Conservation (phyloP, 345 rosid genomes). For the Reutealis trisperma region DNA sequence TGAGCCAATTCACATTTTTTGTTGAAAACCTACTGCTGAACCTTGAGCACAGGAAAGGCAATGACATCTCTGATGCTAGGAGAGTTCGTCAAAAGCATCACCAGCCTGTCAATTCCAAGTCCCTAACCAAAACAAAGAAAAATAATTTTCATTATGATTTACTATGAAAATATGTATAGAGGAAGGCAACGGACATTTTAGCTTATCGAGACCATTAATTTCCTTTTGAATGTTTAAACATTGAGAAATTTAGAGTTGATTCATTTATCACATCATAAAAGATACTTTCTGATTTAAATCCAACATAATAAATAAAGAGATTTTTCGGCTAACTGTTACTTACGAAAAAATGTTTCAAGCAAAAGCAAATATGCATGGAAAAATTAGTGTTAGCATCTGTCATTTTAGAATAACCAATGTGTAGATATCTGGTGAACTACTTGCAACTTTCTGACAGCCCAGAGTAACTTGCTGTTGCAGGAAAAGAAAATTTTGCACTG, state of each 20-base stretch:
- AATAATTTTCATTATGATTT: slow-evolving; percentile 3
- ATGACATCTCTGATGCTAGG: slow-evolving; percentile 90
- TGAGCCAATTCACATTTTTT: slow-evolving; percentile 5
- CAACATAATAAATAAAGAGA: neutral
- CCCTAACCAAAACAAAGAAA: slow-evolving; percentile 46
- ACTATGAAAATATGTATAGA: neutral
- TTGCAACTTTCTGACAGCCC: neutral
- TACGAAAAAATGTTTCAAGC: neutral
- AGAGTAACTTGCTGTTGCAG: neutral
- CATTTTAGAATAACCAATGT: neutral
- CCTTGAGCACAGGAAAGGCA: slow-evolving; percentile 84
- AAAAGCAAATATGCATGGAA: neutral
- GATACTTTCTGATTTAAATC: neutral
- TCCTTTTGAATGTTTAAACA: neutral
- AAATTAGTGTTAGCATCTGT: neutral
- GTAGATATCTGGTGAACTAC: neutral
- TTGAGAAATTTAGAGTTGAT: neutral
- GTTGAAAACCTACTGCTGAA: slow-evolving; percentile 50
- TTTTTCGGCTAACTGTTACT: neutral
- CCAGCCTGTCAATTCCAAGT: slow-evolving; percentile 89
- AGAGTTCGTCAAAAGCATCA: slow-evolving; percentile 85
- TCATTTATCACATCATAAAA: neutral
- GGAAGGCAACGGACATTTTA: neutral
- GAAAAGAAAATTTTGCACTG: neutral
- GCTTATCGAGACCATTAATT: neutral